Percentiles rank a stretch among this genome's conserved stretches.
Evolutionary conservation across 805 yeast species (phyloP).

Genomic region (Saccharomycopsis vini): DNA sequence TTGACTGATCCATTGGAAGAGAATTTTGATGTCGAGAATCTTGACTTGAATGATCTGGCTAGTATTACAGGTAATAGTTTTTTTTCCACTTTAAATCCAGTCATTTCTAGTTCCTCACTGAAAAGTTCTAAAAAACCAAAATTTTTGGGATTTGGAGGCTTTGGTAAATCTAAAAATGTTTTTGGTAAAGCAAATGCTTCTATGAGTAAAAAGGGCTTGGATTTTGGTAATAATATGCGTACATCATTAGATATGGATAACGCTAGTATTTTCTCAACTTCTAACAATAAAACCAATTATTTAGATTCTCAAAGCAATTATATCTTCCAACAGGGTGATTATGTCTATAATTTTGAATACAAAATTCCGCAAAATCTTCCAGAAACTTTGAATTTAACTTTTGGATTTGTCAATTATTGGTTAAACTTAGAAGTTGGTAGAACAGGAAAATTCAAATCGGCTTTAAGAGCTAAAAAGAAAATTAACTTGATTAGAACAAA

Average conservation of each 20-base stretch:
- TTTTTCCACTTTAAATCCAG: constrained; percentile 25
- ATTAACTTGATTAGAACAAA: constrained; percentile 68
- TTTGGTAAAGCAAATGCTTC: background rate
- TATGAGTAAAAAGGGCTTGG: background rate
- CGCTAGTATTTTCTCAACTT: background rate
- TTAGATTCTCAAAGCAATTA: constrained; percentile 23
- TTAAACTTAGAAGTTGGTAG: constrained; percentile 67
- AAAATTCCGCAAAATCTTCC: constrained; percentile 77
- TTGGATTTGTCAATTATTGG: constrained; percentile 68
- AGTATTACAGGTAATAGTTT: constrained; percentile 1
- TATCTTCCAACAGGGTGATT: constrained; percentile 77
- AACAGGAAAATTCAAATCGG: constrained; percentile 78
- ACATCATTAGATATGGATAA: background rate
- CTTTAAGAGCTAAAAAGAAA: constrained; percentile 53
- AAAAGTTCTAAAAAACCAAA: constrained; percentile 2
- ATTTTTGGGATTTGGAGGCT: constrained; percentile 9
- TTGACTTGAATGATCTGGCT: constrained; percentile 12
- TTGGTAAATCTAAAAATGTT: constrained; percentile 5
- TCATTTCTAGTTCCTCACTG: constrained; percentile 17
- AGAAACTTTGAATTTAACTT: constrained; percentile 67
- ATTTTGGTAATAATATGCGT: background rate
- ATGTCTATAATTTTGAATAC: constrained; percentile 85
- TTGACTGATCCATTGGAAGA: constrained; percentile 16
- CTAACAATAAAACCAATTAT: constrained; percentile 1
- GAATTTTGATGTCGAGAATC: constrained; percentile 23